Evolutionary conservation across 768 basidiomycete species (phyloP).

Genomic region (Leccinum olivaceopallidum): DNA sequence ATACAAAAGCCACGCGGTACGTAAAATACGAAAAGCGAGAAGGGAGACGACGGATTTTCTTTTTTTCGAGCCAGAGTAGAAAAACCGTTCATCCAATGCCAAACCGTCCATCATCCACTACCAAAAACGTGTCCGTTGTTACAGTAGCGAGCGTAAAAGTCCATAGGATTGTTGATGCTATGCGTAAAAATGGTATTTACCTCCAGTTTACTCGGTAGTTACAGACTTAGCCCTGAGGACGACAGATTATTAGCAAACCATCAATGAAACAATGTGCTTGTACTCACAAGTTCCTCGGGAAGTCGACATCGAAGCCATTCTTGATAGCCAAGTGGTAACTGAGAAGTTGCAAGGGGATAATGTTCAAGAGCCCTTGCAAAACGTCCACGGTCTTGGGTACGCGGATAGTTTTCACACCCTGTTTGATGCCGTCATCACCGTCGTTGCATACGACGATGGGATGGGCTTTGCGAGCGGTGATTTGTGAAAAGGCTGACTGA

Average conservation of each 20-base stretch:
- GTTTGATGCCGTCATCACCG: conserved; percentile 76
- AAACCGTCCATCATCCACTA: conserved; percentile 32
- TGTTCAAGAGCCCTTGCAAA: conserved; percentile 63
- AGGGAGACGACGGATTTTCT: not conserved
- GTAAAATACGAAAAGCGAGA: not conserved
- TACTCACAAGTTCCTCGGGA: conserved; percentile 92
- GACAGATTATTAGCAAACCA: conserved; percentile 11
- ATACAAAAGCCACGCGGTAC: not conserved
- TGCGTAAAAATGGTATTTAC: not conserved
- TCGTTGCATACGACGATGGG: conserved; percentile 96
- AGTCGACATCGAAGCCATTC: conserved; percentile 97
- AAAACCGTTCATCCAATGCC: conserved; percentile 24
- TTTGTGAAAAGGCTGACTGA: conserved; percentile 93
- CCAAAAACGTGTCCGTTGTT: conserved; percentile 26
- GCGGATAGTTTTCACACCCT: conserved; percentile 82
- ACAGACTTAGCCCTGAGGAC: conserved; percentile 69
- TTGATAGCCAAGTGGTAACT: conserved; percentile 95
- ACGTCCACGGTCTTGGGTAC: conserved; percentile 95
- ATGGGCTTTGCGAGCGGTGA: conserved; percentile 95
- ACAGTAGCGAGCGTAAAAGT: conserved; percentile 14
- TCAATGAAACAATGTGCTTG: not conserved
- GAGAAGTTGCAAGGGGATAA: conserved; percentile 93
- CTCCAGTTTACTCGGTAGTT: conserved; percentile 58
- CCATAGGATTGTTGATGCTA: conserved; percentile 9
- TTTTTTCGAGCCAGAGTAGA: conserved; percentile 5